phyloP scores from a whole-genome alignment of 2,329 filamentous ascomycete species.

The Aspergillus ruber region DNA sequence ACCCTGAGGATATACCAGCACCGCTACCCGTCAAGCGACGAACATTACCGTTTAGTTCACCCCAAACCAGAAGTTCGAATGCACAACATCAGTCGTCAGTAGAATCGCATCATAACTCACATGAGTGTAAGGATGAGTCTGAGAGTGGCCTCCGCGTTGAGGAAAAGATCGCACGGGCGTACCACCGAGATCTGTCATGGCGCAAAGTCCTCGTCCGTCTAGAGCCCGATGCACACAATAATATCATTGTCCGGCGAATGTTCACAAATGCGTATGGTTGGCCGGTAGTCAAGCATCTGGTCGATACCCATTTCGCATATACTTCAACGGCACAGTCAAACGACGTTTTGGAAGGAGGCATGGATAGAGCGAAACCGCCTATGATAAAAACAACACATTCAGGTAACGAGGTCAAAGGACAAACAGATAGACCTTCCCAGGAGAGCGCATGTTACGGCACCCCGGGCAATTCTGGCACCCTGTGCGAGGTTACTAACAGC shows the following conservation, averaged over 20 bases:
- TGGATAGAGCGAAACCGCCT: constrained; percentile 62
- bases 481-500: background rate
- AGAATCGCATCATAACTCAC: constrained; percentile 7
- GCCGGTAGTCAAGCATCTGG: constrained; percentile 92
- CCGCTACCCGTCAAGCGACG: constrained; percentile 51
- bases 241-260: constrained; percentile 92
- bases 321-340: constrained; percentile 58
- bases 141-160: constrained; percentile 70
- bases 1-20: constrained; percentile 84
- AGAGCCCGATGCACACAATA: constrained; percentile 96
- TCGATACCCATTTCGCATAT: constrained; percentile 89
- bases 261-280: constrained; percentile 97
- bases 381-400: constrained; percentile 52
- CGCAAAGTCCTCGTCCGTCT: constrained; percentile 92
- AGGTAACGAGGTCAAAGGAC: constrained; percentile 58
- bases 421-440: constrained; percentile 9
- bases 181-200: constrained; percentile 88
- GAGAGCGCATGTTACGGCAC: background rate
- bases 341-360: constrained; percentile 60
- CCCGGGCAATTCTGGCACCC: background rate
- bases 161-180: constrained; percentile 94
- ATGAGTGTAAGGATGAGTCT: constrained; percentile 6
- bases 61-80: constrained; percentile 14
- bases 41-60: constrained; percentile 31
- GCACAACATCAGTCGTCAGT: constrained; percentile 4